Conservation (phyloP, 2,329 filamentous ascomycete genomes). For the Fusarium sp. region DNA sequence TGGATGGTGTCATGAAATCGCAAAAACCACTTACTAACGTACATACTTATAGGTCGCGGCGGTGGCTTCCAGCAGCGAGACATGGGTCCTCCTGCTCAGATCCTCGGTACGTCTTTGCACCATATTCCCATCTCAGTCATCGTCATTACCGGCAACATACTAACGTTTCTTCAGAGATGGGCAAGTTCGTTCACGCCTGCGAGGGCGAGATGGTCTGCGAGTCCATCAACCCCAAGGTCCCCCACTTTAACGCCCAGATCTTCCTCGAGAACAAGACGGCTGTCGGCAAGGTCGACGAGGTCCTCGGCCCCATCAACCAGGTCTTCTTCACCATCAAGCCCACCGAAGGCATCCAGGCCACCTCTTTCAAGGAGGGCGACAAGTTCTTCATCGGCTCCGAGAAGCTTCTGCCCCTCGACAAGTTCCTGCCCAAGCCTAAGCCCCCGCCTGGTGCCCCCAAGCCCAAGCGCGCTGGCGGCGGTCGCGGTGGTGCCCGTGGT, state of each 20-base stretch:
- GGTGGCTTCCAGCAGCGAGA: slow-evolving; percentile 58
- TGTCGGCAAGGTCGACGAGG: slow-evolving; percentile 97
- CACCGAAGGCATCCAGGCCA: slow-evolving; percentile 93
- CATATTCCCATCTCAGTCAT: neutral
- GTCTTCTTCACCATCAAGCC: slow-evolving; percentile 99
- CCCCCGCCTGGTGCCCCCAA: slow-evolving; percentile 72
- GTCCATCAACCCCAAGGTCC: slow-evolving; percentile 93
- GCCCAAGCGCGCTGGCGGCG: slow-evolving; percentile 71
- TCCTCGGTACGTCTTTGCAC: slow-evolving; percentile 52
- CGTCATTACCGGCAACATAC: neutral
- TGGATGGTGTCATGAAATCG: slow-evolving; percentile 1
- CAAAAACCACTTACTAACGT: slow-evolving; percentile 30
- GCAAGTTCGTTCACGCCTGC: slow-evolving; percentile 91
- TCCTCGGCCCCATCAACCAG: slow-evolving; percentile 96
- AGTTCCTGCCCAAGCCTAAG: slow-evolving; percentile 97
- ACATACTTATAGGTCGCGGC: slow-evolving; percentile 51
- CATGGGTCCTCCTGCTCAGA: slow-evolving; percentile 56
- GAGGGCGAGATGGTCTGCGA: slow-evolving; percentile 99
- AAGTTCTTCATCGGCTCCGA: slow-evolving; percentile 97
- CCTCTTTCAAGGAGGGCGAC: slow-evolving; percentile 95
- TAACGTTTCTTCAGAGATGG: slow-evolving; percentile 77
- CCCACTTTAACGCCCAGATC: slow-evolving; percentile 99
- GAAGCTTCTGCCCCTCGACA: slow-evolving; percentile 94
- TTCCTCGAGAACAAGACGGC: slow-evolving; percentile 99
- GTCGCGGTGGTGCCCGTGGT: slow-evolving; percentile 57